These are phyloP conservation scores for Ceriops decandra DNA, from an alignment of 345 rosid genomes.

Conservation along the genomic window DNA sequence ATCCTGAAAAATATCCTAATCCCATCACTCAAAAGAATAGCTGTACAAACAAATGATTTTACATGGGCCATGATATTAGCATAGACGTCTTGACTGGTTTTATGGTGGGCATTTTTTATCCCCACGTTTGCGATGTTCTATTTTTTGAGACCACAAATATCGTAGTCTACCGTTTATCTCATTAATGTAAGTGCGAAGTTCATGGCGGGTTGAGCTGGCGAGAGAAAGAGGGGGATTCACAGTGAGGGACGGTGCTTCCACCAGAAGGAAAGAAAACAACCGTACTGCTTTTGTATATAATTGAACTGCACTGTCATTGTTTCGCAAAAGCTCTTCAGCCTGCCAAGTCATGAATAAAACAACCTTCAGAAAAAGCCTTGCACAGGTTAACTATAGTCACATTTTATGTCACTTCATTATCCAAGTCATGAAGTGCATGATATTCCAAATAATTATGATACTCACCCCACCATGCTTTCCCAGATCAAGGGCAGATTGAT, in stretches of 20 bases:
- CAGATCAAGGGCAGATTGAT: slow-evolving; percentile 76
- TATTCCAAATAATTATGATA: slow-evolving; percentile 11
- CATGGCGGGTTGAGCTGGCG: slow-evolving; percentile 69
- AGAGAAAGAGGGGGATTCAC: slow-evolving; percentile 88
- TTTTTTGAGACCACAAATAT: slow-evolving; percentile 52
- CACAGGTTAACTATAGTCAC: not conserved
- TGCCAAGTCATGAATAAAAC: slow-evolving; percentile 27
- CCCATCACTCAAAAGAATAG: slow-evolving; percentile 54
- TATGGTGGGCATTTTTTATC: slow-evolving; percentile 14
- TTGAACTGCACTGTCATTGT: slow-evolving; percentile 55
- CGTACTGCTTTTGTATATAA: slow-evolving; percentile 67
- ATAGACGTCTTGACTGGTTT: not conserved
- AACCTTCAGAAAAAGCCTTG: not conserved
- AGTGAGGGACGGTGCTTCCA: slow-evolving; percentile 85
- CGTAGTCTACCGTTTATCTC: slow-evolving; percentile 62
- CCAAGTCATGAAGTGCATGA: not conserved
- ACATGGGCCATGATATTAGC: slow-evolving; percentile 18
- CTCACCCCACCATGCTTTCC: slow-evolving; percentile 85
- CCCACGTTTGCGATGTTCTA: slow-evolving; percentile 48
- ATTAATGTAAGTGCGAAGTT: slow-evolving; percentile 67
- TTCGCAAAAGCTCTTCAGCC: slow-evolving; percentile 77
- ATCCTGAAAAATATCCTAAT: slow-evolving; percentile 13
- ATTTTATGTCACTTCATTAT: not conserved
- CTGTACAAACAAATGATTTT: slow-evolving; percentile 63
- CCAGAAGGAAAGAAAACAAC: slow-evolving; percentile 68